Conservation (phyloP, 495 filamentous ascomycete genomes). For the Endocarpon pusillum region DNA sequence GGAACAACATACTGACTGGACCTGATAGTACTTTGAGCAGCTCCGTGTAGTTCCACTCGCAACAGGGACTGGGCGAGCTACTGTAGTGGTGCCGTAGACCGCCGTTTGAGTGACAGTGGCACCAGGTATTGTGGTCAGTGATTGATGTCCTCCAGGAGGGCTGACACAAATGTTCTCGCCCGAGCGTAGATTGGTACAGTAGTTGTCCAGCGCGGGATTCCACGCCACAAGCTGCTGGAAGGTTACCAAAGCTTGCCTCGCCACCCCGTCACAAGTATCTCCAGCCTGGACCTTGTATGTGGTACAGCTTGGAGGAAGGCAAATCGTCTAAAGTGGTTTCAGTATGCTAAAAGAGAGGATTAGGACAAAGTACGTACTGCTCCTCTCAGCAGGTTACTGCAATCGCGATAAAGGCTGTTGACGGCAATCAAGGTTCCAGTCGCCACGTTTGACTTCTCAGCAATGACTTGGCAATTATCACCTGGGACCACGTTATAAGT, state of each 20-base stretch:
- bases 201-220: constrained; percentile 6
- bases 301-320: constrained; percentile 2
- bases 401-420: constrained; percentile 1
- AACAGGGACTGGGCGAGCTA: constrained; percentile 3
- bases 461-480: constrained; percentile 1
- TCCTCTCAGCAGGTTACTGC: neutral
- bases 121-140: constrained; percentile 3
- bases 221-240: constrained; percentile 4
- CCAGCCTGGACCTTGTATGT: constrained; percentile 4
- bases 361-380: neutral
- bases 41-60: constrained; percentile 7
- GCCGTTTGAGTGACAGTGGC: constrained; percentile 4
- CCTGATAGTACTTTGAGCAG: constrained; percentile 11
- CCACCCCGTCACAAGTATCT: constrained; percentile 3
- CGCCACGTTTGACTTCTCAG: neutral
- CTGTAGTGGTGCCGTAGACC: constrained; percentile 7
- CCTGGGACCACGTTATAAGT: neutral
- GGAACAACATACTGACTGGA: no score
- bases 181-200: constrained; percentile 7
- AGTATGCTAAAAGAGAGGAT: neutral
- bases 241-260: neutral
- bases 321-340: neutral
- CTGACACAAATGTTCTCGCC: constrained; percentile 5
- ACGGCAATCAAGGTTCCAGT: constrained; percentile 1
- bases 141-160: constrained; percentile 4